Base-by-base conservation (phyloP, 148 eudicot genomes). In the Arbutus unedo region DNA sequence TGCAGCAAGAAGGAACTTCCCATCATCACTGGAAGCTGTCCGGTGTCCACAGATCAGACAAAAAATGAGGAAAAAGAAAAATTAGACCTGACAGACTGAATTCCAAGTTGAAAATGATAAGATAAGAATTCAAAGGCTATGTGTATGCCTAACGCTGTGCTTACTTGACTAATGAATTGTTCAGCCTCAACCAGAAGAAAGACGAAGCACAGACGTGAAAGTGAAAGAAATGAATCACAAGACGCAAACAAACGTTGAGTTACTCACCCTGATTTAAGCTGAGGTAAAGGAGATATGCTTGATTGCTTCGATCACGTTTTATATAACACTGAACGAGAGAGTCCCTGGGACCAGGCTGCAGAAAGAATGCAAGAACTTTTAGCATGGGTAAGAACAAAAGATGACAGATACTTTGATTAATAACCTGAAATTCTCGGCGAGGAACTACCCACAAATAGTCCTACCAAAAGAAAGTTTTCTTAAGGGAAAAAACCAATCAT, bases 341-440 rank as follows among this genome's bases (percentile, higher is more conserved):
- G 84, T 87, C 91, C 86, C 95, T 91, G 5, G 98, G 90, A 57
- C 98, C 98, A 85, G 98, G 98, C 98, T 96, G 91, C 84, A 91
- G 51, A 23, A 78, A 88, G 66, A 84, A 45, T 15, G 67, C 67
- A 71, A 47, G 31, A 23, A 81, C 14, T 70, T 70, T 74, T 43
- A 76, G 77, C 66, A 16, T 70, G 19, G 53, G 74, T 60, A 1
- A 54, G 75, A 15, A 6, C 79, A 31, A 21, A 45, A 54, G 55
- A 7, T 45, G 13, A 4, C 74, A 68, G 55, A 67, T 79, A 41
- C 10, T 79, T 21, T 47, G 41, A 43, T 48, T 43, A 23, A 25
- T 66, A 31, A 11, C 71, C 44, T 79, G 18, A 11, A 45, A 80
- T 31, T 49, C 75, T 49, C 11, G 11, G 9, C 49, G 8, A 73